Percentiles rank a stretch among this genome's conserved stretches.
Conservation (phyloP, 176 grass and related monocot species). For the Carex parvula region DNA sequence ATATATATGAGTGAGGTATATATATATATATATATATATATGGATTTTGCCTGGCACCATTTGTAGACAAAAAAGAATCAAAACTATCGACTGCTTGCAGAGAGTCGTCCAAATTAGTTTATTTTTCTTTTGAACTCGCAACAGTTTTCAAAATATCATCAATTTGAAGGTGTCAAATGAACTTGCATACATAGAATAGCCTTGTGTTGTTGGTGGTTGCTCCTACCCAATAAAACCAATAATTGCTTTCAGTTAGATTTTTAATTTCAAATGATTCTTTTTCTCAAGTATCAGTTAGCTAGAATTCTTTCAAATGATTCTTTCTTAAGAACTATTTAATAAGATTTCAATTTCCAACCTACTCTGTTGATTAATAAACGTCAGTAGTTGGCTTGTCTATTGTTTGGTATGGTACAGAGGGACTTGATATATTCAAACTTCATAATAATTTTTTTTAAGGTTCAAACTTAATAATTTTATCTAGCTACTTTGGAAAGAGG, state of each 20-base stretch:
- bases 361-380: not conserved
- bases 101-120: too few species aligned
- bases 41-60: not conserved
- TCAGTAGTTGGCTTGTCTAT: not conserved
- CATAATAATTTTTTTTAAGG: not conserved
- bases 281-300: slow-evolving; percentile 3
- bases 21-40: too few species aligned
- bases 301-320: not conserved
- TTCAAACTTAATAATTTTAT: not conserved
- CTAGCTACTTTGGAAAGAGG: not conserved
- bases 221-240: slow-evolving; percentile 3
- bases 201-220: not conserved
- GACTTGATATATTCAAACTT: not conserved
- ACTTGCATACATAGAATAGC: not conserved
- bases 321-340: not conserved
- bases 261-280: not conserved
- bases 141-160: not conserved
- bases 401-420: not conserved
- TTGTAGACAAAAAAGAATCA: not conserved
- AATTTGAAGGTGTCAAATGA: not conserved
- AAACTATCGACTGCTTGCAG: not conserved
- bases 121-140: not conserved
- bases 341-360: slow-evolving; percentile 8
- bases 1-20: too few species aligned
- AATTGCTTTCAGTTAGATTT: slow-evolving; percentile 10